phyloP scores from a whole-genome alignment of 495 filamentous ascomycete species.

The Aspergillus mulundensis region DNA sequence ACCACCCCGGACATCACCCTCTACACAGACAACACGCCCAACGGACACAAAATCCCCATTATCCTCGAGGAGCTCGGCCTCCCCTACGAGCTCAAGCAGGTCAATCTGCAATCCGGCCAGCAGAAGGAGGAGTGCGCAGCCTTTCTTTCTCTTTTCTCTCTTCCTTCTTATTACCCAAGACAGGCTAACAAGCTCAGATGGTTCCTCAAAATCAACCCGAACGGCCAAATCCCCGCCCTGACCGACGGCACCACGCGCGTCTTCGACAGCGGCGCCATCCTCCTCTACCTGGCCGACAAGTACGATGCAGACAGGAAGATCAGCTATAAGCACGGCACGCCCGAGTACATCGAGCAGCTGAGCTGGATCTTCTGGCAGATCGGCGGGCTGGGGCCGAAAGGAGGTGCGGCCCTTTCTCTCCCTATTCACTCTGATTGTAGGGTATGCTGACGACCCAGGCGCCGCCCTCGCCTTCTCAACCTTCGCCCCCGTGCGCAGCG shows the following conservation, averaged over 20 bases:
- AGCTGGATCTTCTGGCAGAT: slow-evolving; percentile 47
- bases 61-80: slow-evolving; percentile 75
- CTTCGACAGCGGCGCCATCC: slow-evolving; percentile 46
- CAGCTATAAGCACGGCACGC: slow-evolving; percentile 37
- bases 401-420: slow-evolving; percentile 18
- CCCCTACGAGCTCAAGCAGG: slow-evolving; percentile 60
- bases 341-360: slow-evolving; percentile 41
- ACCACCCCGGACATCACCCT: slow-evolving; percentile 30
- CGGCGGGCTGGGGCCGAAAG: slow-evolving; percentile 39
- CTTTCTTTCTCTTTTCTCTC: not conserved
- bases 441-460: slow-evolving; percentile 17
- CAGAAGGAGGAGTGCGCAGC: slow-evolving; percentile 65
- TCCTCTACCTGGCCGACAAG: slow-evolving; percentile 44
- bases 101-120: slow-evolving; percentile 55
- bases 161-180: not conserved
- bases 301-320: slow-evolving; percentile 45
- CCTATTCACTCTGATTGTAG: not conserved
- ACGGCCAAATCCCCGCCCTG: slow-evolving; percentile 82
- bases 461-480: slow-evolving; percentile 42
- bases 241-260: slow-evolving; percentile 35
- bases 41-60: slow-evolving; percentile 66
- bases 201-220: slow-evolving; percentile 86
- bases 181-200: slow-evolving; percentile 37
- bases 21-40: slow-evolving; percentile 36
- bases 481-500: slow-evolving; percentile 33